Conservation (phyloP, 2,329 filamentous ascomycete genomes). For the Proliferodiscus dingleyae region DNA sequence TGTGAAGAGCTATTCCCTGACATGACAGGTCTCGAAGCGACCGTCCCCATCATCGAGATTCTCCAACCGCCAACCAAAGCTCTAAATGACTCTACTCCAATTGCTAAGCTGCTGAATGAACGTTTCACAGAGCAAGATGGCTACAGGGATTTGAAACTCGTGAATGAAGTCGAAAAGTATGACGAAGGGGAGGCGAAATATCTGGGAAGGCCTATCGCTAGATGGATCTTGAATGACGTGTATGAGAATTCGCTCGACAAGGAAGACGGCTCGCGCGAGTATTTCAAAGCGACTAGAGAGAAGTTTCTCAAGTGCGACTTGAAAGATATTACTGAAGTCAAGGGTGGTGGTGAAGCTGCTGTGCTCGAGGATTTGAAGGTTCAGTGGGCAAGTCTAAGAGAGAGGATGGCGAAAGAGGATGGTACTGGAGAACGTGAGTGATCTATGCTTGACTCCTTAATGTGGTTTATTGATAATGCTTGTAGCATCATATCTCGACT, state of each 20-base stretch:
- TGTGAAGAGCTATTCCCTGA: conserved; percentile 14
- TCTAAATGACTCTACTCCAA: conserved; percentile 18
- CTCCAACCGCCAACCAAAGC: conserved; percentile 8
- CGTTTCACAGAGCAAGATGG: conserved; percentile 15
- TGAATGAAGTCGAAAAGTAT: conserved; percentile 11
- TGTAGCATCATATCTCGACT: conserved; percentile 18
- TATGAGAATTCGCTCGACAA: conserved; percentile 15
- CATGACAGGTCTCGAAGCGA: conserved; percentile 11
- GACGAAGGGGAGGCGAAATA: neutral
- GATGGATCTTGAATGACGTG: conserved; percentile 17
- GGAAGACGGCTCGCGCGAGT: conserved; percentile 17
- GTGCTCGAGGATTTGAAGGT: conserved; percentile 9
- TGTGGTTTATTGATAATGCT: neutral
- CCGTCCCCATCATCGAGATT: conserved; percentile 21
- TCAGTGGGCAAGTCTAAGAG: conserved; percentile 10
- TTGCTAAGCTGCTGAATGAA: conserved; percentile 18
- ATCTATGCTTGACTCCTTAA: neutral
- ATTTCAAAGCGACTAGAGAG: conserved; percentile 17
- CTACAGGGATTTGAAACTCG: conserved; percentile 13
- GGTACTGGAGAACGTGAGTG: conserved; percentile 19
- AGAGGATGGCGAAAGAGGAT: conserved; percentile 18
- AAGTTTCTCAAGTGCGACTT: neutral
- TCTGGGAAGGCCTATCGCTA: neutral
- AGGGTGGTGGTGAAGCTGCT: conserved; percentile 11
- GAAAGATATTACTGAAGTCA: conserved; percentile 10